Base-by-base conservation (phyloP, 2,329 filamentous ascomycete genomes). In the Botrytis deweyae region DNA sequence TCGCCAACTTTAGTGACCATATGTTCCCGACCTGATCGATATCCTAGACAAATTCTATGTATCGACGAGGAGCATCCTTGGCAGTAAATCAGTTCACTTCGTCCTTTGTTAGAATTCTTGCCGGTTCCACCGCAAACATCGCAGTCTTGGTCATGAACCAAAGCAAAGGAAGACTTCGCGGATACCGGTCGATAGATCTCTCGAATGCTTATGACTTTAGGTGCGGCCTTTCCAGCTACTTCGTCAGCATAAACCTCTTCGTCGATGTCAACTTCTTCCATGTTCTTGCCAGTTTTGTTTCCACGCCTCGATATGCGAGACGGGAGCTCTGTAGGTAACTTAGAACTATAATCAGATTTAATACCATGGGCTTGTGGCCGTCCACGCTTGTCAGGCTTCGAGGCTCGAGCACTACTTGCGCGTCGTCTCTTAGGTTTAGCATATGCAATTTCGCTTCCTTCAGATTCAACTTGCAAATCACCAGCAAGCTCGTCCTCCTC, bases 61-160 rank as follows among this genome's bases (percentile, higher is more conserved):
- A 94, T 97, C 0, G 92, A 87, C 66, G 91, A 86, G 2, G 91
- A 94, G 81, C 96, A 99, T 44, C 96, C 96, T 83, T 99, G 97
- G 78, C 96, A 99, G 80, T 91, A 91, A 49, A 99, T 87, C 38
- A 99, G 85, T 58, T 88, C 85, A 0, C 80, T 81, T 49, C 64
- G 74, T 20, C 93, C 94, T 80, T 90, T 91, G 73, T 85, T 87
- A 1, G 83, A 81, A 36, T 86, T 84, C 66, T 87, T 84, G 14
- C 87, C 87, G 25, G 82, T 83, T n/a, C 84, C 83, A 66, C 83
- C 84, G 80, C 96, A 99, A 4, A 89, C 87, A 77, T 93, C 91
- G 81, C 96, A 99, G 12, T 84, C 85, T 59, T 88, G 85, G 65
- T 87, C 88, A 82, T 99, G 96, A 18, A 88, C 87, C 36, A 86